A percentile compares a stretch with the other conserved stretches of the same genome.
Evolutionary conservation across 495 filamentous ascomycete species (phyloP).

Genomic region (Aspergillus kassunensis): DNA sequence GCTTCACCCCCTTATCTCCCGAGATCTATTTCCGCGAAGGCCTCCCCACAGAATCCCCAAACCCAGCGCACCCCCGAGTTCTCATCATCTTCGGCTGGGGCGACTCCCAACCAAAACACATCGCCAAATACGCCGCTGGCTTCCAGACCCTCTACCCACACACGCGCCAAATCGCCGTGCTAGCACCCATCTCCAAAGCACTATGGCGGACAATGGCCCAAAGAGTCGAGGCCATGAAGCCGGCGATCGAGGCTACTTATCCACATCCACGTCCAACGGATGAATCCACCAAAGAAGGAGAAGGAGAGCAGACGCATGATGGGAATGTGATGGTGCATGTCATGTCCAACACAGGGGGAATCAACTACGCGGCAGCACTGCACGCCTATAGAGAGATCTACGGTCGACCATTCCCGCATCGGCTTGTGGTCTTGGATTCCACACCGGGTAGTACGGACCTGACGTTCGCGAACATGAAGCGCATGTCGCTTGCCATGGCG

Average conservation of each 20-base stretch:
- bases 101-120: conserved; percentile 47
- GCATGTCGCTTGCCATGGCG: conserved; percentile 51
- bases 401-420: not conserved
- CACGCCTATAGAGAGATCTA: not conserved
- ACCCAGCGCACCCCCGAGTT: not conserved
- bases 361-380: not conserved
- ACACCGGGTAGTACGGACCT: not conserved
- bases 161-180: conserved; percentile 25
- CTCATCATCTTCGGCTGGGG: conserved; percentile 50
- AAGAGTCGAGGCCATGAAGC: conserved; percentile 44
- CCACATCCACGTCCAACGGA: too few species aligned
- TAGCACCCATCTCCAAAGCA: conserved; percentile 48
- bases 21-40: conserved; percentile 2
- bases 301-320: conserved; percentile 18
- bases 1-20: not conserved
- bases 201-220: conserved; percentile 39
- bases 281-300: not conserved
- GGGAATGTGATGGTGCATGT: conserved; percentile 1
- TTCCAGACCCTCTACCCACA: conserved; percentile 47
- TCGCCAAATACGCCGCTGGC: conserved; percentile 53
- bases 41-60: not conserved
- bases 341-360: conserved; percentile 9
- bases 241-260: conserved; percentile 45
- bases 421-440: not conserved
- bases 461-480: conserved; percentile 34